phyloP scores from a whole-genome alignment of 129 eudicot species.

The Logfia minima region DNA sequence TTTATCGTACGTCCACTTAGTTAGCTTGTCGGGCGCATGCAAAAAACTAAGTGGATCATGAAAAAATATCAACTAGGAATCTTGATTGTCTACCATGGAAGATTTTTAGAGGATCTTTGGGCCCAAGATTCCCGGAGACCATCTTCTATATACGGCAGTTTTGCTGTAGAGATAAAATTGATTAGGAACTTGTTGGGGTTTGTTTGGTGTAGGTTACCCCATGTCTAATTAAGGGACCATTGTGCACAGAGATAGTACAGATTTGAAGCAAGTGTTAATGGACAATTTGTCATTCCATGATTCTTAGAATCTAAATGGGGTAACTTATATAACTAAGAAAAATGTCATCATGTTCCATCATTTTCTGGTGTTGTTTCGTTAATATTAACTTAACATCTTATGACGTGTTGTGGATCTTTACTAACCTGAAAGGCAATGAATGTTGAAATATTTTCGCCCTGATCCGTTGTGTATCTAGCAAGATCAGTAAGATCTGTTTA shows the following conservation, averaged over 20 bases:
- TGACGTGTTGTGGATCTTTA: not conserved
- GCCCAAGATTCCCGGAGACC: conserved; percentile 30
- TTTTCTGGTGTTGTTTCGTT: not conserved
- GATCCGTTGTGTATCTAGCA: not conserved
- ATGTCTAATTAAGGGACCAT: not conserved
- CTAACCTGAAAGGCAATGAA: not conserved
- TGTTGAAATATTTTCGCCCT: not conserved
- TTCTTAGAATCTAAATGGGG: not conserved
- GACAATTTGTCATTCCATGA: not conserved
- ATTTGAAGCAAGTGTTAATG: conserved; percentile 5
- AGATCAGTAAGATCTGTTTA: not conserved
- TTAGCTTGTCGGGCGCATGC: conserved; percentile 35
- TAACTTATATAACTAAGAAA: not conserved
- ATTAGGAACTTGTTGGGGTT: not conserved
- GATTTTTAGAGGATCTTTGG: conserved; percentile 27
- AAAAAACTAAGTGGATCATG: conserved; percentile 27
- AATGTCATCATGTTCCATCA: conserved; percentile 5
- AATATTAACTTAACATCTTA: not conserved
- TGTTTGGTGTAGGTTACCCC: not conserved
- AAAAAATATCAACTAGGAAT: conserved; percentile 26
- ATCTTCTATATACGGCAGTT: conserved; percentile 22
- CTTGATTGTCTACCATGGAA: conserved; percentile 23
- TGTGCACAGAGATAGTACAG: not conserved
- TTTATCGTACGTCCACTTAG: conserved; percentile 31
- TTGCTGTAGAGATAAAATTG: not conserved